Conservation (phyloP, 139 green algal genomes). For the Coelastrella sp. region DNA sequence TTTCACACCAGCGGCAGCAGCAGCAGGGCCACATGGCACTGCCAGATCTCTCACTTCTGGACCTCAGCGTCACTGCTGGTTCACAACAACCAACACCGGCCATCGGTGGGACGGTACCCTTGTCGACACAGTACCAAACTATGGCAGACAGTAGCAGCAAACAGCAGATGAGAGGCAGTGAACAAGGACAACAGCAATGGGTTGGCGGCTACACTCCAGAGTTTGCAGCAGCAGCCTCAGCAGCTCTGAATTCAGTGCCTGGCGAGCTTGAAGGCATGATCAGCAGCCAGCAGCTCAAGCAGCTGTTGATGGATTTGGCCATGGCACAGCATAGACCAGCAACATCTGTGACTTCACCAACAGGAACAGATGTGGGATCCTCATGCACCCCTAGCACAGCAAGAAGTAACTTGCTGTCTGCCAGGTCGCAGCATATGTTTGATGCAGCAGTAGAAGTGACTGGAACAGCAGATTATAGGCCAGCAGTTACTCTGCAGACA, state of each 20-base stretch:
- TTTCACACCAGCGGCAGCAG: conserved; percentile 34
- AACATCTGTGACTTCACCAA: not conserved
- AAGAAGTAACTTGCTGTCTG: not conserved
- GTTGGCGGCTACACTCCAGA: too few species aligned
- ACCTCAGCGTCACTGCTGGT: not conserved
- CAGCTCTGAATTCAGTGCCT: not conserved
- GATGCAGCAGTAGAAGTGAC: not conserved
- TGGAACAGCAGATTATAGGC: too few species aligned
- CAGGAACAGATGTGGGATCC: not conserved
- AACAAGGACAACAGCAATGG: too few species aligned
- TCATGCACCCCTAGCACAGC: not conserved
- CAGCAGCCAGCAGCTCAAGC: conserved; percentile 18
- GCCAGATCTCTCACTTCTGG: not conserved
- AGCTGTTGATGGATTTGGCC: conserved; percentile 16
- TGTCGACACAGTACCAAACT: too few species aligned
- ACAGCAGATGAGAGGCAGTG: too few species aligned
- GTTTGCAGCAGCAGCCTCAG: not conserved
- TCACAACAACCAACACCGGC: conserved; percentile 20
- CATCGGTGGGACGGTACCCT: not conserved
- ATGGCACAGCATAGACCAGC: conserved; percentile 21
- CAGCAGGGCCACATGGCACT: not conserved
- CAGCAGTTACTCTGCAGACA: conserved; percentile 14
- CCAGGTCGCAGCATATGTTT: too few species aligned
- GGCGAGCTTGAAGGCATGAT: conserved; percentile 8
- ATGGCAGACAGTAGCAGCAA: too few species aligned